Conservation (phyloP, 441 rosid species). For the Adansonia madagascariensis region DNA sequence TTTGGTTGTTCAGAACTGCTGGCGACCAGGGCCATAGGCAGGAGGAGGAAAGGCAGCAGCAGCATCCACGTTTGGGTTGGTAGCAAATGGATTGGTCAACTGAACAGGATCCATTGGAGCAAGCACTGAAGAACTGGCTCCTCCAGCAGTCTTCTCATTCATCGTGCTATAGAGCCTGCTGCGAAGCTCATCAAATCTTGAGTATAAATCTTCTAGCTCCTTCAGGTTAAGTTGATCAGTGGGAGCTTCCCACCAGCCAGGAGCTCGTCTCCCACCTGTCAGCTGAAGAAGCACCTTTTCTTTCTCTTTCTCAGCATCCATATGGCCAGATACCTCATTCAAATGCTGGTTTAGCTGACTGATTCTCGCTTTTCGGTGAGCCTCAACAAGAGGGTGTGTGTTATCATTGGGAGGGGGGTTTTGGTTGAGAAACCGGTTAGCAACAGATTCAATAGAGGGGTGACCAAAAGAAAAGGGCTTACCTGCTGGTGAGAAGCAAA, state of each 20-base stretch:
- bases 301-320: slow-evolving; percentile 28
- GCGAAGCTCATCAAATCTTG: neutral
- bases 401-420: neutral
- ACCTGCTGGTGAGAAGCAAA: slow-evolving; percentile 38
- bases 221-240: slow-evolving; percentile 27
- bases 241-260: slow-evolving; percentile 42
- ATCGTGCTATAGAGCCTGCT: neutral
- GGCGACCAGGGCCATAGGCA: neutral
- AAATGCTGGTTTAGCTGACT: slow-evolving; percentile 17
- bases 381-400: slow-evolving; percentile 32
- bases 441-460: slow-evolving; percentile 34
- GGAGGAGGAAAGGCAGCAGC: neutral
- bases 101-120: slow-evolving; percentile 16
- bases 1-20: neutral
- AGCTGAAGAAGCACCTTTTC: slow-evolving; percentile 10
- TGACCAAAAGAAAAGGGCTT: slow-evolving; percentile 42
- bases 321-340: slow-evolving; percentile 9
- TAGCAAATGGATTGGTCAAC: neutral
- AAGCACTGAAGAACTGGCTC: neutral
- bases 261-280: neutral
- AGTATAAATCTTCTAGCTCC: neutral
- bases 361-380: slow-evolving; percentile 27
- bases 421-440: slow-evolving; percentile 17
- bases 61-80: neutral
- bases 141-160: neutral